phyloP scores from a whole-genome alignment of 495 filamentous ascomycete genomes.

The Amniculicola lignicola region DNA sequence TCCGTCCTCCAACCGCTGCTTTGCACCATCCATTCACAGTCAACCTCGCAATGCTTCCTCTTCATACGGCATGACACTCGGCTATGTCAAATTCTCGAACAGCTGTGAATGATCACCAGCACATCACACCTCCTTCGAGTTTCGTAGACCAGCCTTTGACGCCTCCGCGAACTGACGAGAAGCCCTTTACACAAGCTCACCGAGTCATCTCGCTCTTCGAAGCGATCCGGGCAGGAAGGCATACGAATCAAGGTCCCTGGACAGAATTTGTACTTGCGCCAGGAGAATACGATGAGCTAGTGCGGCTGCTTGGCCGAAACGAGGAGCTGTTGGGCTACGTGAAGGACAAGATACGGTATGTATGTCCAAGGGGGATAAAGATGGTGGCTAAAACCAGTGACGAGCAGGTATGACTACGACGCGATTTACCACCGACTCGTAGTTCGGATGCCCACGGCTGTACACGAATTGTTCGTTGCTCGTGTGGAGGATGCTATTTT shows the following conservation, averaged over 20 bases:
- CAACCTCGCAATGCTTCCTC: no score
- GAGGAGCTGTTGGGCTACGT: slow-evolving; percentile 11
- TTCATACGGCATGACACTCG: slow-evolving; percentile 13
- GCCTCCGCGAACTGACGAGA: slow-evolving; percentile 30
- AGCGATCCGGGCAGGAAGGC: slow-evolving; percentile 16
- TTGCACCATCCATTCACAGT: no score
- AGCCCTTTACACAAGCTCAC: slow-evolving; percentile 23
- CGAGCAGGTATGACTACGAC: slow-evolving; percentile 7
- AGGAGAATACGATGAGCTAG: slow-evolving; percentile 32
- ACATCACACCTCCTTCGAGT: slow-evolving; percentile 30
- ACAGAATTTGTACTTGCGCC: slow-evolving; percentile 20
- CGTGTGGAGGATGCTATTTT: slow-evolving; percentile 9
- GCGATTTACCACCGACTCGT: not conserved
- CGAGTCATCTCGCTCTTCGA: slow-evolving; percentile 31
- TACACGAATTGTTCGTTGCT: slow-evolving; percentile 11
- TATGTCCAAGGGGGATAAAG: not conserved
- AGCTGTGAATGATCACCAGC: no score
- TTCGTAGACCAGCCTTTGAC: slow-evolving; percentile 26
- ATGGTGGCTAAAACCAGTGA: not conserved
- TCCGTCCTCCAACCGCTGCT: no score
- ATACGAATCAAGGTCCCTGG: slow-evolving; percentile 15
- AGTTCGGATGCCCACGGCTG: slow-evolving; percentile 9
- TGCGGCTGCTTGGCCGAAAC: slow-evolving; percentile 22
- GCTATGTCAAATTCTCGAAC: slow-evolving; percentile 24
- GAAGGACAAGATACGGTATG: slow-evolving; percentile 16